Evolutionary conservation across 1,284 basidiomycete genomes (phyloP).

Genomic region (Sanguinoderma infundibulare): DNA sequence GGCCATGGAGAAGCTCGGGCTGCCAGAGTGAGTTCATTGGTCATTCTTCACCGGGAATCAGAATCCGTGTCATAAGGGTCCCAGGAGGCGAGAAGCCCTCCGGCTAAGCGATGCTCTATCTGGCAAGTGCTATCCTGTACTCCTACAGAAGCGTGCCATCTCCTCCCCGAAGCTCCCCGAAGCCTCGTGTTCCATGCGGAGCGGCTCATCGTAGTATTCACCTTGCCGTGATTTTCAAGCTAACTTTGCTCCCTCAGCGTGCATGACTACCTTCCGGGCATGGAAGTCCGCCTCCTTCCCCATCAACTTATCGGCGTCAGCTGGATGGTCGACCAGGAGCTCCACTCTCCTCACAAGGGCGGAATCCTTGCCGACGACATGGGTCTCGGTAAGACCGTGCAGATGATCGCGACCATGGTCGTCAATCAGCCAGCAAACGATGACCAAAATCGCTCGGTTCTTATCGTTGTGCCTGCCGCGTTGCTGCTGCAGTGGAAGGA

Average conservation of each 20-base stretch:
- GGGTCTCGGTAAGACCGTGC: slow-evolving; percentile 81
- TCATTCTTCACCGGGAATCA: neutral
- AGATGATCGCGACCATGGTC: slow-evolving; percentile 76
- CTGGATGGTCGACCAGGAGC: slow-evolving; percentile 71
- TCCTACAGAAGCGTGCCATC: neutral
- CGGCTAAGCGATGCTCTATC: neutral
- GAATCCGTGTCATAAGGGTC: neutral
- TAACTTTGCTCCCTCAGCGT: slow-evolving; percentile 38
- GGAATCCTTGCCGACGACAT: slow-evolving; percentile 93
- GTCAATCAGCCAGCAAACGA: slow-evolving; percentile 55
- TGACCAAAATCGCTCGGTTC: slow-evolving; percentile 53
- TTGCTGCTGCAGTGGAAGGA: slow-evolving; percentile 74
- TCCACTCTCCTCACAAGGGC: slow-evolving; percentile 49
- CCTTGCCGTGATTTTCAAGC: too few species aligned
- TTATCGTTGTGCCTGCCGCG: slow-evolving; percentile 73
- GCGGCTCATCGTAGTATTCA: neutral
- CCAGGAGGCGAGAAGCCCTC: neutral
- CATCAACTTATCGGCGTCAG: slow-evolving; percentile 77
- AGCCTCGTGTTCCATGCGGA: neutral
- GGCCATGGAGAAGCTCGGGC: slow-evolving; percentile 53
- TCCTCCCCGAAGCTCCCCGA: neutral
- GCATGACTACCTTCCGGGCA: slow-evolving; percentile 58
- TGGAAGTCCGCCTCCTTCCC: slow-evolving; percentile 68
- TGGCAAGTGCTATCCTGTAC: neutral
- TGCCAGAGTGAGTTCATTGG: slow-evolving; percentile 45